phyloP scores from a whole-genome alignment of 805 yeast species.

The Danielozyma ontarioensis region DNA sequence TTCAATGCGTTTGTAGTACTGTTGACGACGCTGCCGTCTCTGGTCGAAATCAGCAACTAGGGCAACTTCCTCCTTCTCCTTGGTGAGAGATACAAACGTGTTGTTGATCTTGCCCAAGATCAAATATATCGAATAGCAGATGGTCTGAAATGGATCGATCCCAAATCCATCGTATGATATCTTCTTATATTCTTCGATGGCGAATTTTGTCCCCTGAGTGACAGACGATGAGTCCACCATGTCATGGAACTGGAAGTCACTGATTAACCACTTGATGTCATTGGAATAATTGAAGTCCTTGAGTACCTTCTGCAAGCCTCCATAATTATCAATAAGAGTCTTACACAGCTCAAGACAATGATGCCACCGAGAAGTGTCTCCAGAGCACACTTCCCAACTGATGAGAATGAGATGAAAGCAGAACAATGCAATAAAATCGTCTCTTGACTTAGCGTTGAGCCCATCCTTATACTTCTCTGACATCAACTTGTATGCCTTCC shows the following conservation, averaged over 20 bases:
- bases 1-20: slow-evolving; percentile 6
- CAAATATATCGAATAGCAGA: slow-evolving; percentile 10
- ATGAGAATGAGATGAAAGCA: slow-evolving; percentile 14
- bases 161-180: slow-evolving; percentile 11
- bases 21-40: slow-evolving; percentile 1
- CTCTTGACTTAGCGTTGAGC: slow-evolving; percentile 7
- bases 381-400: slow-evolving; percentile 16
- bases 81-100: slow-evolving; percentile 6
- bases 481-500: slow-evolving; percentile 12
- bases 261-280: slow-evolving; percentile 16
- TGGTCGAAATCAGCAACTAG: slow-evolving; percentile 1
- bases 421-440: slow-evolving; percentile 10
- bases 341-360: slow-evolving; percentile 11
- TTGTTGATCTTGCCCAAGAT: slow-evolving; percentile 10
- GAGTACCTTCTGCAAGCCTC: slow-evolving; percentile 10
- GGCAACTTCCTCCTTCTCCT: slow-evolving; percentile 3
- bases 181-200: slow-evolving; percentile 8
- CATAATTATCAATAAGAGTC: slow-evolving; percentile 7
- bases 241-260: slow-evolving; percentile 17
- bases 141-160: slow-evolving; percentile 14
- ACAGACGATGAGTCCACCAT: slow-evolving; percentile 12
- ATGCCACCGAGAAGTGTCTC: slow-evolving; percentile 16
- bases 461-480: slow-evolving; percentile 10
- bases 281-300: slow-evolving; percentile 8
- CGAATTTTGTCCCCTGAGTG: slow-evolving; percentile 11